Conservation (phyloP, 345 rosid genomes). For the Streptanthus diversifolius region DNA sequence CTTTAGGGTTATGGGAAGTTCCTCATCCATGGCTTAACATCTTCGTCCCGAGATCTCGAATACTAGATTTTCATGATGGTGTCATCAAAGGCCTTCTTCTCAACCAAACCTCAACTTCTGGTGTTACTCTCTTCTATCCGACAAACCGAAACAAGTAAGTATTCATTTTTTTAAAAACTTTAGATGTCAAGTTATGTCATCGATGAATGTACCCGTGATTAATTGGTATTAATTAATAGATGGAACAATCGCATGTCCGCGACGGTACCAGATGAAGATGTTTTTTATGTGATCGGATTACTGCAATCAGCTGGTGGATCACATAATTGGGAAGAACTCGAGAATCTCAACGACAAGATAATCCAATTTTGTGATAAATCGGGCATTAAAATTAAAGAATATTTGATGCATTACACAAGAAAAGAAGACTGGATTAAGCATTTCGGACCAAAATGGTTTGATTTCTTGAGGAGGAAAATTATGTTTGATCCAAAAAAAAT, state of each 20-base stretch:
- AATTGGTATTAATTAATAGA: slow-evolving; percentile 36
- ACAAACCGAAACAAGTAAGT: slow-evolving; percentile 72
- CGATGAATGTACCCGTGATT: not conserved
- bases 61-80: slow-evolving; percentile 57
- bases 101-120: slow-evolving; percentile 55
- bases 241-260: slow-evolving; percentile 81
- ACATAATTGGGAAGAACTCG: slow-evolving; percentile 49
- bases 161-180: not conserved
- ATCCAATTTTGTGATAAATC: slow-evolving; percentile 50
- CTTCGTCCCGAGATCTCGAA: slow-evolving; percentile 68
- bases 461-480: slow-evolving; percentile 49
- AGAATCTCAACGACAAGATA: slow-evolving; percentile 55
- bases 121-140: slow-evolving; percentile 73
- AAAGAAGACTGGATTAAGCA: slow-evolving; percentile 62
- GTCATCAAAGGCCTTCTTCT: slow-evolving; percentile 67
- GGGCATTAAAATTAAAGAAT: slow-evolving; percentile 59
- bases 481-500: slow-evolving; percentile 76
- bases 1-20: slow-evolving; percentile 82
- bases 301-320: slow-evolving; percentile 60
- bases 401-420: slow-evolving; percentile 52
- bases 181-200: not conserved
- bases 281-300: slow-evolving; percentile 78
- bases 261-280: slow-evolving; percentile 65
- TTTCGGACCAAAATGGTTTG: slow-evolving; percentile 76
- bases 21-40: slow-evolving; percentile 98